Conservation (phyloP, 1,139 yeast species). For the Candida dubliniensis region DNA sequence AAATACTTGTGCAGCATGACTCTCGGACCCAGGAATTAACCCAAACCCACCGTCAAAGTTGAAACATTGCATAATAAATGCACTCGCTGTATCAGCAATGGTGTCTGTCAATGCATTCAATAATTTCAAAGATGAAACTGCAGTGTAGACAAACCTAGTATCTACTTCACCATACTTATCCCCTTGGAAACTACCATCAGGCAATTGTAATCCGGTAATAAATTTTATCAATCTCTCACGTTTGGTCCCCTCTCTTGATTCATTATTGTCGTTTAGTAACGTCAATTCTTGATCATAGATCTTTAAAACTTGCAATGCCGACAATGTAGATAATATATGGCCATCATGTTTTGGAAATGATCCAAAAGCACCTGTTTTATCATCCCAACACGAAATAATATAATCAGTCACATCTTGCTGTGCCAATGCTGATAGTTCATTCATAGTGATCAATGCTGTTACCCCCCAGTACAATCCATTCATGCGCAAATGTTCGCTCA, state of each 20-base stretch:
- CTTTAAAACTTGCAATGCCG: conserved; percentile 78
- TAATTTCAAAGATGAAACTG: conserved; percentile 69
- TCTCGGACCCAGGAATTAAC: conserved; percentile 88
- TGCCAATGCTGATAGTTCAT: conserved; percentile 52
- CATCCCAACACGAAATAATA: conserved; percentile 68
- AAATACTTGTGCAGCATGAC: conserved; percentile 92
- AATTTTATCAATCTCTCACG: conserved; percentile 31
- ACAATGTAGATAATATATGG: conserved; percentile 82
- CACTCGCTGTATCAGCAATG: conserved; percentile 63
- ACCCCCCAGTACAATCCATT: conserved; percentile 97
- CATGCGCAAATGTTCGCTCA: conserved; percentile 84
- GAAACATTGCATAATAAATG: conserved; percentile 66
- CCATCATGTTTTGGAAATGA: conserved; percentile 89
- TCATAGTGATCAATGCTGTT: conserved; percentile 67
- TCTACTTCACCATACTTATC: conserved; percentile 92
- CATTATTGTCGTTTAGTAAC: conserved; percentile 19
- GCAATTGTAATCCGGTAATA: conserved; percentile 58
- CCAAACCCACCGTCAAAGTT: conserved; percentile 98
- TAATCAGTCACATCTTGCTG: conserved; percentile 62
- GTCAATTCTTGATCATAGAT: conserved; percentile 60
- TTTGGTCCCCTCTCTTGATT: conserved; percentile 5
- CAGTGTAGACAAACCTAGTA: conserved; percentile 84
- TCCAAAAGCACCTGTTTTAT: conserved; percentile 76
- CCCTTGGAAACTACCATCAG: conserved; percentile 84
- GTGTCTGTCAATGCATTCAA: conserved; percentile 62